These are phyloP conservation scores for Arthroderma sp. DNA, from an alignment of 2,329 filamentous ascomycete genomes.

Conservation along the genomic window DNA sequence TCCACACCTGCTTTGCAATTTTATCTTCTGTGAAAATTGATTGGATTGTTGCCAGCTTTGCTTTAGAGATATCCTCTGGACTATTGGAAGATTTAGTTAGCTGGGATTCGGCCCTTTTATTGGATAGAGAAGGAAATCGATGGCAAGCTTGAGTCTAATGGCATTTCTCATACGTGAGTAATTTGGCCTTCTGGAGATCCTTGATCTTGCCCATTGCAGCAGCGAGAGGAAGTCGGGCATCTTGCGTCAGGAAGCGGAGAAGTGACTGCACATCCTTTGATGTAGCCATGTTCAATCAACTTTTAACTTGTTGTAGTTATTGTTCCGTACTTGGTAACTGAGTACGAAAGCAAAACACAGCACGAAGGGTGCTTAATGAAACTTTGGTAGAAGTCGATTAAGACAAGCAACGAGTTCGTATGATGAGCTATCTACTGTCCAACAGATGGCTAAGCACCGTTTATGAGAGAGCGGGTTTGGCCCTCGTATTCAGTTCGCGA, in stretches of 20 bases:
- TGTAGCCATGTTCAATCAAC: conserved; percentile 16
- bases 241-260: conserved; percentile 47
- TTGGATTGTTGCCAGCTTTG: conserved; percentile 34
- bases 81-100: conserved; percentile 17
- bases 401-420: no score
- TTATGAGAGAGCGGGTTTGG: no score
- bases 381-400: no score
- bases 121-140: background rate
- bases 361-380: no score
- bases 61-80: conserved; percentile 39
- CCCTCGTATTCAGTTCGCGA: no score
- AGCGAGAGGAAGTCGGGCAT: conserved; percentile 45
- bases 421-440: no score
- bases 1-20: conserved; percentile 44
- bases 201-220: conserved; percentile 44
- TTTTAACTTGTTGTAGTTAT: conserved; percentile 24
- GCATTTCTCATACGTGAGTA: conserved; percentile 28
- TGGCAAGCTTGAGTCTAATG: background rate
- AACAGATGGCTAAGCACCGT: no score
- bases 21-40: conserved; percentile 42
- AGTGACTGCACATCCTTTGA: conserved; percentile 30
- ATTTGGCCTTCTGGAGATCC: conserved; percentile 39
- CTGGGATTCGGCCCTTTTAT: background rate
- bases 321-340: no score
- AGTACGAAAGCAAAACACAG: no score